Evolutionary conservation across 1,284 basidiomycete genomes (phyloP).

Genomic region (Pseudomicrostroma phylloplanum): DNA sequence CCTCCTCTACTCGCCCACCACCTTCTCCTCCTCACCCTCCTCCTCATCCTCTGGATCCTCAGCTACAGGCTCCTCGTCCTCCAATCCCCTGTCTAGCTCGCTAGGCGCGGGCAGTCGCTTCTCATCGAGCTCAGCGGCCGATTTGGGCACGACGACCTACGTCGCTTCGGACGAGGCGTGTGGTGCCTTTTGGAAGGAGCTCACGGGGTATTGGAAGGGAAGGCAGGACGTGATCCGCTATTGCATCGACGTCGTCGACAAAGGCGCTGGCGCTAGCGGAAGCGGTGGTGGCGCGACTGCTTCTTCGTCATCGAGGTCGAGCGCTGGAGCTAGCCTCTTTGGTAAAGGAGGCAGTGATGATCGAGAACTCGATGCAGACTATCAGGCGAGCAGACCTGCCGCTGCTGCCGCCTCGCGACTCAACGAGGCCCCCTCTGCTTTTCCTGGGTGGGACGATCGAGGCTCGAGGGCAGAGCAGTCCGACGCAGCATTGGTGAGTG

Average conservation of each 20-base stretch:
- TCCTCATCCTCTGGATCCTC: background rate
- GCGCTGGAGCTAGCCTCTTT: no score
- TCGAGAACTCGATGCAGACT: no score
- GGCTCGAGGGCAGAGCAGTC: no score
- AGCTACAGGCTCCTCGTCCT: constrained; percentile 1
- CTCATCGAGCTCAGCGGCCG: background rate
- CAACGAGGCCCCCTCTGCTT: no score
- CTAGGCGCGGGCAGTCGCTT: background rate
- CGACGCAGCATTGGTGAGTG: no score
- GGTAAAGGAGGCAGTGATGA: no score
- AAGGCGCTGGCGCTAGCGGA: no score
- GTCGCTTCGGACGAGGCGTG: background rate
- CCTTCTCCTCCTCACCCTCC: constrained; percentile 18
- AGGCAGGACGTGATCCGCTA: background rate
- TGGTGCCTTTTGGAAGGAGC: background rate
- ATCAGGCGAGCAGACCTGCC: no score
- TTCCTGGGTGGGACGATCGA: no score
- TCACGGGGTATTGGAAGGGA: constrained; percentile 2
- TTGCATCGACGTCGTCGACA: background rate
- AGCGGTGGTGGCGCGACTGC: no score
- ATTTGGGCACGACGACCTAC: constrained; percentile 1
- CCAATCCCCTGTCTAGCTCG: background rate
- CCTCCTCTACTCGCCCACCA: constrained; percentile 23
- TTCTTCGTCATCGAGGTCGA: no score
- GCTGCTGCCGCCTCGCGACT: no score